Conservation (phyloP, 2,329 filamentous ascomycete species). For the Ophiocordyceps polyrhachis-furcata region DNA sequence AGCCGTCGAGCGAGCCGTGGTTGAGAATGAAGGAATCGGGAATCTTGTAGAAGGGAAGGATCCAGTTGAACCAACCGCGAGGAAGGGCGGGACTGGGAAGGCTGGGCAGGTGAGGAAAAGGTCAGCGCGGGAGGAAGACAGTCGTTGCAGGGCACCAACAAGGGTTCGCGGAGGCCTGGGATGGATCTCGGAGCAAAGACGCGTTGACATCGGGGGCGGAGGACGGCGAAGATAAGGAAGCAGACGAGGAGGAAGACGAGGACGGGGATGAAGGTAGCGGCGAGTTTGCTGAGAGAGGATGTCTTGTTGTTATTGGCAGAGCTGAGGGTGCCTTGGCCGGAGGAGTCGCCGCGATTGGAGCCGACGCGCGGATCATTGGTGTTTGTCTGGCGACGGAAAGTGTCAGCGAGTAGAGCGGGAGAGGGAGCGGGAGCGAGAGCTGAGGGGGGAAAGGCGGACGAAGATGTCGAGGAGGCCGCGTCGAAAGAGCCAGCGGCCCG, state of each 20-base stretch:
- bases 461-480: constrained; percentile 3
- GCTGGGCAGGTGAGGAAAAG: background rate
- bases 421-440: background rate
- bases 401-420: background rate
- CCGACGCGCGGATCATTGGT: constrained; percentile 15
- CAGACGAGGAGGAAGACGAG: constrained; percentile 30
- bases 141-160: constrained; percentile 10
- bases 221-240: constrained; percentile 26
- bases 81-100: constrained; percentile 14
- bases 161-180: constrained; percentile 24
- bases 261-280: constrained; percentile 35
- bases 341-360: constrained; percentile 15
- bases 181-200: constrained; percentile 37
- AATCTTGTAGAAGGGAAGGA: constrained; percentile 45
- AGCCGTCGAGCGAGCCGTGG: constrained; percentile 82
- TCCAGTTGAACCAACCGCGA: constrained; percentile 46
- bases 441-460: background rate
- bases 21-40: constrained; percentile 68
- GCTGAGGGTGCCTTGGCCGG: constrained; percentile 16
- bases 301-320: constrained; percentile 12
- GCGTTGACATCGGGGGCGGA: constrained; percentile 27
- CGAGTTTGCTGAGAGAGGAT: constrained; percentile 17
- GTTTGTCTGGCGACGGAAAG: background rate
- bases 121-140: background rate
- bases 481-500: background rate